Evolutionary conservation across 169 alveolate genomes (phyloP).

Genomic region (Cardiosporidium cionae): DNA sequence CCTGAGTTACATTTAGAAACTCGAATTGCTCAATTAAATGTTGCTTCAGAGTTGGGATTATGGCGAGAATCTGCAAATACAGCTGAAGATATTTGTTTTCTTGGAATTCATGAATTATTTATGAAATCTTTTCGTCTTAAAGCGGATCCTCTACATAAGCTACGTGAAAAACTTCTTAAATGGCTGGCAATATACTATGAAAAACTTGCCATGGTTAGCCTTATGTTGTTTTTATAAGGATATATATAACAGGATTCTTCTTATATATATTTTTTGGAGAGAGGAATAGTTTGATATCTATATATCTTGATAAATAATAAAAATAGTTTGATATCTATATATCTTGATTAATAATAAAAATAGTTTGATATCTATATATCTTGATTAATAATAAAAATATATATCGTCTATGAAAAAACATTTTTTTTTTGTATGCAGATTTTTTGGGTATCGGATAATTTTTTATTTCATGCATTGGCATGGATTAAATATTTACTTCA

Average conservation of each 20-base stretch:
- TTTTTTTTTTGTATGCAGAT: too few relatives aligned
- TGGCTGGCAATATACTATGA: slow-evolving; percentile 82
- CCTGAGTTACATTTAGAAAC: slow-evolving; percentile 78
- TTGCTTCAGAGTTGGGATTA: slow-evolving; percentile 80
- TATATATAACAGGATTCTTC: too few relatives aligned
- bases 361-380: too few relatives aligned
- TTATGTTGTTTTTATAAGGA: too few relatives aligned
- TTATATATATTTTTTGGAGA: too few relatives aligned
- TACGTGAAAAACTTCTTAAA: slow-evolving; percentile 56
- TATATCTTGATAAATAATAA: too few relatives aligned
- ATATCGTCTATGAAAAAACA: too few relatives aligned
- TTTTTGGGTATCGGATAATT: slow-evolving; percentile 84
- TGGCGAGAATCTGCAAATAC: slow-evolving; percentile 92
- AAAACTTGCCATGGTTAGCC: slow-evolving; percentile 70
- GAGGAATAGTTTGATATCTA: too few relatives aligned
- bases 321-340: too few relatives aligned
- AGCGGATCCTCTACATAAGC: slow-evolving; percentile 34
- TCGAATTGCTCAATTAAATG: slow-evolving; percentile 73
- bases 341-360: too few relatives aligned
- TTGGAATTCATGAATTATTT: slow-evolving; percentile 15
- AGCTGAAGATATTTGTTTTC: slow-evolving; percentile 76
- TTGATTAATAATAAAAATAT: too few relatives aligned
- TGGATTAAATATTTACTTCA: slow-evolving; percentile 66
- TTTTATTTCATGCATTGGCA: slow-evolving; percentile 86
- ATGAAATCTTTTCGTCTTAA: not conserved